A percentile compares a stretch with the other conserved stretches of the same genome.
Conservation (phyloP, 345 rosid species). For the Eucalyptus shirleyi region DNA sequence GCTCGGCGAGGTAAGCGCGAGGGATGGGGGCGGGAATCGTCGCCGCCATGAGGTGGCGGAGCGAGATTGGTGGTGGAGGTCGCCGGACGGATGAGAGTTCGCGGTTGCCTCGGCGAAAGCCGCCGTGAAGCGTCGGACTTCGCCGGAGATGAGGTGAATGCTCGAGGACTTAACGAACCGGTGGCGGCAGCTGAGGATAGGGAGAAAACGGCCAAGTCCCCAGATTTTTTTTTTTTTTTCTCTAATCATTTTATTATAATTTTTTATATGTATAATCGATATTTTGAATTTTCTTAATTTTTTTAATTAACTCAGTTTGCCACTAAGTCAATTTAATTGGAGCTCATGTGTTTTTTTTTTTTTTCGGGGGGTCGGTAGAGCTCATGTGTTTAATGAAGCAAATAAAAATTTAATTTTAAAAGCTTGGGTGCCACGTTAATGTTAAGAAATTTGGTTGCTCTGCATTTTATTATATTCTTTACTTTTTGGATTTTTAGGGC, state of each 20-base stretch:
- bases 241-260: background rate
- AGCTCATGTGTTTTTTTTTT: too few species aligned
- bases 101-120: background rate
- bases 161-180: background rate
- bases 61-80: background rate
- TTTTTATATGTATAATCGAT: background rate
- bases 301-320: background rate
- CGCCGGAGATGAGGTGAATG: background rate
- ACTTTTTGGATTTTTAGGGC: background rate
- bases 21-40: background rate
- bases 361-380: too few species aligned
- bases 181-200: background rate
- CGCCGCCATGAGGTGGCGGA: background rate
- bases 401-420: background rate
- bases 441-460: background rate
- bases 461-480: background rate
- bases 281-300: background rate
- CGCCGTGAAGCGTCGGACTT: background rate
- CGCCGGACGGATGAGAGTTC: background rate
- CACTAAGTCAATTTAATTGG: background rate
- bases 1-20: background rate
- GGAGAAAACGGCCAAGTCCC: background rate
- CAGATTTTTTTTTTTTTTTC: background rate
- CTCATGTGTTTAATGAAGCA: background rate
- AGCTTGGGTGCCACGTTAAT: rapidly evolving